These are phyloP conservation scores for Kuraishia borneana DNA, from an alignment of 805 yeast genomes.

Conservation along the genomic window DNA sequence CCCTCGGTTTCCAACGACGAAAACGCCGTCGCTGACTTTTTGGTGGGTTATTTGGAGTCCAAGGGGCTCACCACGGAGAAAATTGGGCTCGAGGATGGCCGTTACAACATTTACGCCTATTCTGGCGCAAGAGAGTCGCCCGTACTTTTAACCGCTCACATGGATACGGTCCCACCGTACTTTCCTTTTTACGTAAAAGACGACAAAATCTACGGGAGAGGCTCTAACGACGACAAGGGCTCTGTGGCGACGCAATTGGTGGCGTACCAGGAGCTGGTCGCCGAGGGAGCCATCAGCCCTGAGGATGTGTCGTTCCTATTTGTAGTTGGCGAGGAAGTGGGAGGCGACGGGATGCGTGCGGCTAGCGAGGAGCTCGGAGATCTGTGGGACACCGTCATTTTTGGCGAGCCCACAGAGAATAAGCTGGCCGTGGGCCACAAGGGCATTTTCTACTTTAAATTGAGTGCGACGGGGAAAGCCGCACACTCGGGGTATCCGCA, in stretches of 20 bases:
- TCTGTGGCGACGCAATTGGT: conserved; percentile 54
- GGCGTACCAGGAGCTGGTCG: conserved; percentile 37
- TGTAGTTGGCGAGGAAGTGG: conserved; percentile 66
- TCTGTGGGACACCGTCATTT: conserved; percentile 49
- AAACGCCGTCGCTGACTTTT: conserved; percentile 23
- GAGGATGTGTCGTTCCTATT: conserved; percentile 50
- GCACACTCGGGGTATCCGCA: conserved; percentile 66
- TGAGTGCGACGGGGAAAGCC: conserved; percentile 42
- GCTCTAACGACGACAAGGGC: conserved; percentile 62
- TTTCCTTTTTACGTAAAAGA: conserved; percentile 38
- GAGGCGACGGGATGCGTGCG: conserved; percentile 49
- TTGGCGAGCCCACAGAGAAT: conserved; percentile 70
- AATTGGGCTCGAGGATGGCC: conserved; percentile 20
- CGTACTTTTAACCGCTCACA: conserved; percentile 49
- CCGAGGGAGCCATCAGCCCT: conserved; percentile 23
- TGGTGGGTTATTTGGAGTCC: conserved; percentile 24
- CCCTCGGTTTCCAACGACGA: conserved; percentile 25
- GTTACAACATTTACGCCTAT: conserved; percentile 50
- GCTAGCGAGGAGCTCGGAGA: conserved; percentile 29
- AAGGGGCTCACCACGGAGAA: conserved; percentile 43
- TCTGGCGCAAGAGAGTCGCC: conserved; percentile 31
- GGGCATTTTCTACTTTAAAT: conserved; percentile 33
- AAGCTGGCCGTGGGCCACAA: conserved; percentile 64
- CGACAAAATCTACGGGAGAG: conserved; percentile 49
- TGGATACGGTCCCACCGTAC: conserved; percentile 66